Evolutionary conservation across 2,329 filamentous ascomycete species (phyloP).

Genomic region (Claviceps sp.): DNA sequence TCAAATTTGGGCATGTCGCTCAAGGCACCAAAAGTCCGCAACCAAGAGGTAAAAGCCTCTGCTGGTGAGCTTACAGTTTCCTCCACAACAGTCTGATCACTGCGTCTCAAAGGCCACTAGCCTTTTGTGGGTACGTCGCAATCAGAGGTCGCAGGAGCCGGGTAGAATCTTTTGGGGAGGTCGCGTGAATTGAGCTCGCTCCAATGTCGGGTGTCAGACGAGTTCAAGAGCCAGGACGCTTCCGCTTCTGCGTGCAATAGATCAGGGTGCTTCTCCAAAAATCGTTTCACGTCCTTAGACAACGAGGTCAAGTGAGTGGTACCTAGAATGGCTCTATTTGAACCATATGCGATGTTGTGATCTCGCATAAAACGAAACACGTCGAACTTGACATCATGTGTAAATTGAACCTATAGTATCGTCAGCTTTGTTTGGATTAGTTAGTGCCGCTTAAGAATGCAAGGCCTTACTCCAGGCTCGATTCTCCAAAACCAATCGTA

Average conservation of each 20-base stretch:
- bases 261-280: conserved; percentile 30
- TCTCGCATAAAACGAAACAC: conserved; percentile 79
- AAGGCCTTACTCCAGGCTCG: conserved; percentile 40
- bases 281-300: conserved; percentile 31
- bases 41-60: conserved; percentile 19
- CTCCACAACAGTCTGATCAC: neutral
- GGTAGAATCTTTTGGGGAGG: neutral
- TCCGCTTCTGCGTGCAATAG: conserved; percentile 34
- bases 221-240: conserved; percentile 31
- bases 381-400: conserved; percentile 61
- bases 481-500: conserved; percentile 50
- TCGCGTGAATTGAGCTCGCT: neutral
- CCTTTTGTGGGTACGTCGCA: neutral
- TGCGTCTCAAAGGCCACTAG: conserved; percentile 3
- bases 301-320: conserved; percentile 28
- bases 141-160: neutral
- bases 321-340: conserved; percentile 37
- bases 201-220: neutral
- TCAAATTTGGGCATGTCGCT: conserved; percentile 41
- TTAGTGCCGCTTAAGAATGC: neutral
- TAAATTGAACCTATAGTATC: conserved; percentile 33
- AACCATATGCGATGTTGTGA: conserved; percentile 66
- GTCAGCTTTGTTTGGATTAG: neutral
- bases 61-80: conserved; percentile 11
- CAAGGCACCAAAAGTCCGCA: conserved; percentile 31